These are phyloP conservation scores for Blastomyces emzantsi DNA, from an alignment of 2,329 filamentous ascomycete genomes.

Conservation along the genomic window DNA sequence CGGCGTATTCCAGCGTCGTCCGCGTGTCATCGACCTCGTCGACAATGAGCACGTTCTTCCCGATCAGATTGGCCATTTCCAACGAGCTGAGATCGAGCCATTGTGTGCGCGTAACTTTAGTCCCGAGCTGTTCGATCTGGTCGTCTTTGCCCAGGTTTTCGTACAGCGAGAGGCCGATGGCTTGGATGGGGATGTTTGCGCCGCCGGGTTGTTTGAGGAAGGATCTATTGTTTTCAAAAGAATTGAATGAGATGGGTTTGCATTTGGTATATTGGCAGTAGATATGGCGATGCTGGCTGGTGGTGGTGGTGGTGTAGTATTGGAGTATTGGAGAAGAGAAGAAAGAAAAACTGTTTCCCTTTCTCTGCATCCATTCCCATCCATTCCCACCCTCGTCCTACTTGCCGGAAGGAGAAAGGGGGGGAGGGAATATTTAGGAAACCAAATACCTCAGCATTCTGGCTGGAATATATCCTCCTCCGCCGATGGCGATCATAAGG, in stretches of 20 bases:
- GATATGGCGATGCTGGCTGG: background rate
- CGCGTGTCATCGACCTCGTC: constrained; percentile 95
- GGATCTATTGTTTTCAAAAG: constrained; percentile 43
- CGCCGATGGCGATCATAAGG: constrained; percentile 97
- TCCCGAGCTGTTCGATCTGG: constrained; percentile 68
- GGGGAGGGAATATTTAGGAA: constrained; percentile 11
- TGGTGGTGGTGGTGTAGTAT: background rate
- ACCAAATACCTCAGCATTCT: constrained; percentile 67
- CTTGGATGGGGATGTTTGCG: constrained; percentile 97
- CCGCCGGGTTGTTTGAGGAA: constrained; percentile 84
- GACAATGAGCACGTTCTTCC: constrained; percentile 85
- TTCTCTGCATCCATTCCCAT: background rate
- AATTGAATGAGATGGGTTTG: background rate
- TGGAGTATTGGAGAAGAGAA: background rate
- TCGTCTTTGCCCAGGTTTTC: constrained; percentile 62
- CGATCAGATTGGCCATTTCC: constrained; percentile 79
- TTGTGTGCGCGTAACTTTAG: constrained; percentile 93
- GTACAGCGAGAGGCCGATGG: constrained; percentile 95
- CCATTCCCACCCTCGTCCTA: background rate
- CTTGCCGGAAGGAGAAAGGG: background rate
- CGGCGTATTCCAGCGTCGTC: constrained; percentile 88
- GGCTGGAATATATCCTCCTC: constrained; percentile 92
- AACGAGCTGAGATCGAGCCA: constrained; percentile 88
- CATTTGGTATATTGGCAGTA: background rate
- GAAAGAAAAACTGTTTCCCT: background rate